A percentile compares a stretch with the other conserved stretches of the same genome.
These are phyloP conservation scores for Barnettozyma vustinii DNA, from an alignment of 805 yeast species.

Conservation along the genomic window DNA sequence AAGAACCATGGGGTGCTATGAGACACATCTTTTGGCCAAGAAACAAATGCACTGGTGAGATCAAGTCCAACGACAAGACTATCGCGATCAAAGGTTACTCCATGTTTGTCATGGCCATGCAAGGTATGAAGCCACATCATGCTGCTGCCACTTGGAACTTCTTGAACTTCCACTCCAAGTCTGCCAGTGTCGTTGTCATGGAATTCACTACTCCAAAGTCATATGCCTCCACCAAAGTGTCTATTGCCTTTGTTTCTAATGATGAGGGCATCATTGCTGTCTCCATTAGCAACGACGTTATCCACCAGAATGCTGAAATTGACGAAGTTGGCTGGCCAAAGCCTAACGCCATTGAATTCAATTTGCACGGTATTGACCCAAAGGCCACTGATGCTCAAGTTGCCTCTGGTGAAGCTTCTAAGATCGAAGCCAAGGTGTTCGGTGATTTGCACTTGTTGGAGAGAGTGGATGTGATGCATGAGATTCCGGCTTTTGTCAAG, in stretches of 20 bases:
- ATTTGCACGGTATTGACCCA: conserved; percentile 44
- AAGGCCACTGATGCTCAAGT: conserved; percentile 39
- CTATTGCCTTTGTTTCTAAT: conserved; percentile 68
- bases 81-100: conserved; percentile 33
- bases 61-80: conserved; percentile 36
- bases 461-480: conserved; percentile 96
- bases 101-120: conserved; percentile 94
- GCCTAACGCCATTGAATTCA: conserved; percentile 64
- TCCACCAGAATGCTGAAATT: conserved; percentile 47
- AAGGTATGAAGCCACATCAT: conserved; percentile 99
- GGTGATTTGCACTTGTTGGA: conserved; percentile 72
- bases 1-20: conserved; percentile 96
- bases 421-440: conserved; percentile 41
- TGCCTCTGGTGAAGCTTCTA: conserved; percentile 28
- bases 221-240: conserved; percentile 77
- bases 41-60: conserved; percentile 60
- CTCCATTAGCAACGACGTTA: conserved; percentile 59
- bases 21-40: conserved; percentile 97
- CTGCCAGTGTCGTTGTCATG: conserved; percentile 77
- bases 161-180: conserved; percentile 75
- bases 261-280: conserved; percentile 59
- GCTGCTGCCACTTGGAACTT: conserved; percentile 98
- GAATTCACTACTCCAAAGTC: conserved; percentile 93
- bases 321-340: conserved; percentile 90
- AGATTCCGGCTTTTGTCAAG: conserved; percentile 90